Percentiles rank a stretch among this genome's conserved stretches.
phyloP scores from a whole-genome alignment of 495 filamentous ascomycete genomes.

The Talaromyces ruber region DNA sequence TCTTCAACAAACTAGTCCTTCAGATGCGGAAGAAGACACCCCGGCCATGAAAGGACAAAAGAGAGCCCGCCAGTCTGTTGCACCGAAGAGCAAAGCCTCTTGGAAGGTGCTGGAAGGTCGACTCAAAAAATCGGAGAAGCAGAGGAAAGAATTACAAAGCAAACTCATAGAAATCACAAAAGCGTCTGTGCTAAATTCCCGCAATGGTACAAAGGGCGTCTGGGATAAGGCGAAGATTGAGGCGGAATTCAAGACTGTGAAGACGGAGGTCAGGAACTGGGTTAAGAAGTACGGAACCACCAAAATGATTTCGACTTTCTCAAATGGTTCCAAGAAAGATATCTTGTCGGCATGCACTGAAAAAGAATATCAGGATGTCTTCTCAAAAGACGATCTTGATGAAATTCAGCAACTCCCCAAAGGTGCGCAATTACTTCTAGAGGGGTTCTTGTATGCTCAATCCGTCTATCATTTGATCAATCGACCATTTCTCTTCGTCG shows the following conservation, averaged over 20 bases:
- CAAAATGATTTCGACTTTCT: neutral
- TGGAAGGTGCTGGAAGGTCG: neutral
- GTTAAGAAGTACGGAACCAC: neutral
- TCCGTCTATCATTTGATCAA: neutral
- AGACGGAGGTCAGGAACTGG: neutral
- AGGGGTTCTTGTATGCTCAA: neutral
- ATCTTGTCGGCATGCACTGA: neutral
- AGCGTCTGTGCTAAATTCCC: neutral
- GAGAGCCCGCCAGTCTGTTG: neutral
- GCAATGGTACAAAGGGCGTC: neutral
- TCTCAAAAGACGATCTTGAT: neutral
- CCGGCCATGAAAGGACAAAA: neutral
- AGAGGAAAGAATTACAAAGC: neutral
- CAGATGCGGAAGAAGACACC: neutral
- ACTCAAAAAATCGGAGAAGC: neutral
- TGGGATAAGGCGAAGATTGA: neutral
- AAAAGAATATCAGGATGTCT: neutral
- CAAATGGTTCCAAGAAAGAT: neutral
- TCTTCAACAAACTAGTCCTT: neutral
- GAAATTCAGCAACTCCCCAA: neutral
- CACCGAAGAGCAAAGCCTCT: neutral
- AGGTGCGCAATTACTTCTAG: neutral
- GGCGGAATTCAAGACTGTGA: neutral
- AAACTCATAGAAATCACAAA: neutral
- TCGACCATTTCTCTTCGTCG: neutral